Conservation (phyloP, 2,329 filamentous ascomycete genomes). For the Fusarium sp. region DNA sequence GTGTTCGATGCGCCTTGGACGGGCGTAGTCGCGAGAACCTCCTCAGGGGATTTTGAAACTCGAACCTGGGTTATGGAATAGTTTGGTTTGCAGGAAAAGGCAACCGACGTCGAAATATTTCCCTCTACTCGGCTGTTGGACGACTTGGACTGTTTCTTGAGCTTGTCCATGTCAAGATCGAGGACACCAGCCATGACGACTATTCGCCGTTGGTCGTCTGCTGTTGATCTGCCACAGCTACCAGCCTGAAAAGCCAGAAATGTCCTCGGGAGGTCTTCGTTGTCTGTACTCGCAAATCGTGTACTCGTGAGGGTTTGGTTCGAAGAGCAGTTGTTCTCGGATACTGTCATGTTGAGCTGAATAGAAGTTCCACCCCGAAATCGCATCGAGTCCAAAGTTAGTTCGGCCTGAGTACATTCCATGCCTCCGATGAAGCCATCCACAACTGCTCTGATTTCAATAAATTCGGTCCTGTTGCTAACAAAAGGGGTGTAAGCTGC, state of each 20-base stretch:
- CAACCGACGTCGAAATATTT: conserved; percentile 24
- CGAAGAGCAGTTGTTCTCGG: conserved; percentile 28
- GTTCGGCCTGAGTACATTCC: conserved; percentile 44
- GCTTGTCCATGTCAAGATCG: conserved; percentile 26
- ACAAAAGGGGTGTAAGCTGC: conserved; percentile 50
- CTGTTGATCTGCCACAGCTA: conserved; percentile 30
- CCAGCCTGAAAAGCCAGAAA: conserved; percentile 34
- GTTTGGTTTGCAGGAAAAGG: conserved; percentile 37
- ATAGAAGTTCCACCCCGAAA: conserved; percentile 25
- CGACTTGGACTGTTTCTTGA: conserved; percentile 27
- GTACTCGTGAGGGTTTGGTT: conserved; percentile 33
- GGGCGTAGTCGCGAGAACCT: conserved; percentile 20
- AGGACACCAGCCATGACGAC: conserved; percentile 34
- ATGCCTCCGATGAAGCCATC: conserved; percentile 48
- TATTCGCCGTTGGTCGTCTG: conserved; percentile 36
- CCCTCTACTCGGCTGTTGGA: conserved; percentile 19
- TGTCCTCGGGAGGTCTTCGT: conserved; percentile 21
- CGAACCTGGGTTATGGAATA: conserved; percentile 32
- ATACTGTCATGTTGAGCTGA: conserved; percentile 46
- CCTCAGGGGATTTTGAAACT: conserved; percentile 31
- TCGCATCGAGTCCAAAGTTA: conserved; percentile 40
- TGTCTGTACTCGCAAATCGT: conserved; percentile 23
- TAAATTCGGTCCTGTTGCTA: conserved; percentile 35
- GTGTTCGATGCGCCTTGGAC: conserved; percentile 19
- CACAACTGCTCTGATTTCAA: conserved; percentile 45